Evolutionary conservation across 1,139 yeast species (phyloP), one percentile per base, ranked within the genome.

Genomic region (Chernovozyma sophiae-reginae): DNA sequence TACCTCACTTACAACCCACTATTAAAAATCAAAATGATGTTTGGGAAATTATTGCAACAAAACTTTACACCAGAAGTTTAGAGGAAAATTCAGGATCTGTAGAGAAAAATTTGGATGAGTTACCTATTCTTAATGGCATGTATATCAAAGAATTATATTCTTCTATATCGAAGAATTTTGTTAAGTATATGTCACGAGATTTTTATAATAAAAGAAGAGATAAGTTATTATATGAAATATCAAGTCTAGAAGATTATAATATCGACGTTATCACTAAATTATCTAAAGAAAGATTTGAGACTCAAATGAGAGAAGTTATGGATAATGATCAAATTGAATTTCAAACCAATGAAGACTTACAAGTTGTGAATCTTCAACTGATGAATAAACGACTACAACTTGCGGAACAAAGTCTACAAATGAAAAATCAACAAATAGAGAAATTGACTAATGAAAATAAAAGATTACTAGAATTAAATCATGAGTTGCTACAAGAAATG

Each of bases 41-140:
- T 1, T 65, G 71, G 71, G 71, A 64, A 44, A 44, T 60, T 7
- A 51, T 65, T 11, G 68, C 71, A 6, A 63, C 64, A 19, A 55
- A 60, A 38, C 47, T 65, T 32, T 56, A 57, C 41, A 56, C 50
- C 32, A 38, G 38, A 25, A 50, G 48, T 28, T 55, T 55, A 33
- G 36, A 43, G n/a, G 39, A 45, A 13, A 40, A 52, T 1, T 23
- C 46, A 2, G 35, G 36, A 5, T 26, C 37, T 1, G 34, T 32
- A 6, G 44, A 41, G 13, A 35, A 26, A 15, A 33, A 33, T 12
- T 25, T 47, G 3, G 58, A 51, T n/a, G 62, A 60, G 22, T 25
- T 60, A 6, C 66, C 68, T 2, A 56, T 58, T 4, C 44, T 65
- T 19, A 65, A 52, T 40, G 69, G 69, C 1, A 31, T 43, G 3